Conservation (phyloP, 1,284 basidiomycete genomes). For the Tilletia walkeri region DNA sequence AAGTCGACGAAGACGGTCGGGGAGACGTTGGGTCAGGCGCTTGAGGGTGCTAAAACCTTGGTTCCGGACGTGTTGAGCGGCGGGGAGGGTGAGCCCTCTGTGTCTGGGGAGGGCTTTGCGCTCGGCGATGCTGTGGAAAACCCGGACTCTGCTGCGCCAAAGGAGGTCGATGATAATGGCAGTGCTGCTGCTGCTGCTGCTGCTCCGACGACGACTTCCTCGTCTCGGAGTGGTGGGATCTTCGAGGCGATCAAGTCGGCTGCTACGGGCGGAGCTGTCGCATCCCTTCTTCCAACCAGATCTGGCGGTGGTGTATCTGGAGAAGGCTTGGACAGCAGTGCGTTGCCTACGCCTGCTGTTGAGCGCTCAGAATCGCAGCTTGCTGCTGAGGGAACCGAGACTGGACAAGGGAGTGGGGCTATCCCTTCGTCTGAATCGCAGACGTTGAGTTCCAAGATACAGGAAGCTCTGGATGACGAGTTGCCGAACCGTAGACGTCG, state of each 20-base stretch:
- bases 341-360: background rate
- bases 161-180: background rate
- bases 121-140: background rate
- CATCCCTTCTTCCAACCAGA: background rate
- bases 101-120: background rate
- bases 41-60: background rate
- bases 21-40: background rate
- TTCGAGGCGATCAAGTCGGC: background rate
- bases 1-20: background rate
- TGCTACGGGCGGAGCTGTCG: background rate
- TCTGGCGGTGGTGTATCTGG: background rate
- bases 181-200: background rate
- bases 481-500: background rate
- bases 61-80: background rate
- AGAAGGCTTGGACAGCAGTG: conserved; percentile 3
- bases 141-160: background rate
- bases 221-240: background rate
- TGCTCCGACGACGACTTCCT: background rate
- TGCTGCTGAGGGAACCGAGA: background rate
- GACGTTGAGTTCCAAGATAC: background rate
- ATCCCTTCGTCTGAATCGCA: background rate
- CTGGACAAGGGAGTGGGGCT: background rate
- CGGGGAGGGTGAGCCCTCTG: background rate
- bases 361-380: background rate
- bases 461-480: background rate